These are phyloP conservation scores for Saccharum spontaneum DNA, from an alignment of 176 grass and related monocot species.

Conservation along the genomic window DNA sequence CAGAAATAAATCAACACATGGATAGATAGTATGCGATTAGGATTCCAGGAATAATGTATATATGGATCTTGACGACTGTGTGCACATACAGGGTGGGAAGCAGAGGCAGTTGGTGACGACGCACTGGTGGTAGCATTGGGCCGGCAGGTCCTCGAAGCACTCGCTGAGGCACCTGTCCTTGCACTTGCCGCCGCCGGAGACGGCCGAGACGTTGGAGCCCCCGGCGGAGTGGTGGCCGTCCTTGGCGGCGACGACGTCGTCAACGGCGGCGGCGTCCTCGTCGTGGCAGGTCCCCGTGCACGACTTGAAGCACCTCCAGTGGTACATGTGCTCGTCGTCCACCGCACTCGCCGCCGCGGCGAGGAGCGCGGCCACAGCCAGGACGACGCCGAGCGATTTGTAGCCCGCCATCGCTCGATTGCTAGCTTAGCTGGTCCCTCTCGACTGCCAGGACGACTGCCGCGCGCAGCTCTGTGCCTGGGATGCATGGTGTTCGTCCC, in stretches of 20 bases:
- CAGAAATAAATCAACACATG: not conserved
- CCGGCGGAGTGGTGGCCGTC: not conserved
- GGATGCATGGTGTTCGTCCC: not conserved
- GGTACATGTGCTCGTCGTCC: slow-evolving; percentile 1
- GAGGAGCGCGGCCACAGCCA: slow-evolving; percentile 17
- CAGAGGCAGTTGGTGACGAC: slow-evolving; percentile 25
- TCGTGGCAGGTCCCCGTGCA: slow-evolving; percentile 29
- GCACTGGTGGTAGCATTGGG: slow-evolving; percentile 41
- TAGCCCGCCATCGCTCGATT: not conserved
- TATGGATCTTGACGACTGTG: no score
- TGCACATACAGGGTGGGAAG: slow-evolving; percentile 25
- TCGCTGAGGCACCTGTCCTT: slow-evolving; percentile 35
- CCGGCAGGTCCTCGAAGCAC: slow-evolving; percentile 43
- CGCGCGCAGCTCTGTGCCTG: not conserved
- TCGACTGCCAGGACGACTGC: not conserved
- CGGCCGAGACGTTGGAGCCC: not conserved
- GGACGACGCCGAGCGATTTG: slow-evolving; percentile 12
- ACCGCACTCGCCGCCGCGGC: not conserved
- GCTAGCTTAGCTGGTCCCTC: not conserved
- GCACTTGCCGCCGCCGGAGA: not conserved
- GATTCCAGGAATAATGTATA: not conserved
- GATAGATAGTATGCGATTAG: not conserved
- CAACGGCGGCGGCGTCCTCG: not conserved
- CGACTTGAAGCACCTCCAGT: slow-evolving; percentile 36
- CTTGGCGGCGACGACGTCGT: not conserved